Evolutionary conservation across 345 rosid species (phyloP).

Genomic region (Syzygium grande): DNA sequence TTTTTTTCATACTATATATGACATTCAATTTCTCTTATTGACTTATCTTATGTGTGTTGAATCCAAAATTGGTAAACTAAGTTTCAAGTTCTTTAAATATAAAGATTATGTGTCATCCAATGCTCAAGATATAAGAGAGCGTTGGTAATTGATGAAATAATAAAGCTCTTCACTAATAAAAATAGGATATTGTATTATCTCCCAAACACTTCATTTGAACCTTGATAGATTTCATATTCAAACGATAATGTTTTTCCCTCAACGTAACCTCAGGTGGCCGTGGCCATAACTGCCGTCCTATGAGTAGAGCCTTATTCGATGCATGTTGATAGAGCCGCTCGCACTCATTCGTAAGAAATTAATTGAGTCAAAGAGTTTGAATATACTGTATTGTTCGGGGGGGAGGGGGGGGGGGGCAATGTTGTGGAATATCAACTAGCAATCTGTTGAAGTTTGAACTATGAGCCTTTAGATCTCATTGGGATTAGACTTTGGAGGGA

Average conservation of each 20-base stretch:
- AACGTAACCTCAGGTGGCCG: background rate
- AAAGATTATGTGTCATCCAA: background rate
- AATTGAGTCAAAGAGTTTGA: background rate
- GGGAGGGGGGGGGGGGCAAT: background rate
- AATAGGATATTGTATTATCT: background rate
- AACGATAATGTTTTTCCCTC: background rate
- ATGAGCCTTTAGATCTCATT: background rate
- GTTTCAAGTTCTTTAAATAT: background rate
- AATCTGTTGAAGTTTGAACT: background rate
- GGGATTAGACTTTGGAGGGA: background rate
- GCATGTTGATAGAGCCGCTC: background rate
- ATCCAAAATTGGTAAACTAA: background rate
- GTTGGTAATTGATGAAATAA: background rate
- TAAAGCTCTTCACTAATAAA: background rate
- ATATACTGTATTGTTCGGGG: background rate
- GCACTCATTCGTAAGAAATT: background rate
- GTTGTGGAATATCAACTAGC: background rate
- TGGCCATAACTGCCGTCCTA: accelerated
- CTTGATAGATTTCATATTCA: no score
- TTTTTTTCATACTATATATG: background rate
- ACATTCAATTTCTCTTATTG: background rate
- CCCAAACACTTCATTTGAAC: background rate
- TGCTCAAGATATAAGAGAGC: background rate
- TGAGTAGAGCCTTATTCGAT: background rate
- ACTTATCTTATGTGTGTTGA: background rate